Conservation (phyloP, 352 stramenopile species). For the Pythium chondricola region DNA sequence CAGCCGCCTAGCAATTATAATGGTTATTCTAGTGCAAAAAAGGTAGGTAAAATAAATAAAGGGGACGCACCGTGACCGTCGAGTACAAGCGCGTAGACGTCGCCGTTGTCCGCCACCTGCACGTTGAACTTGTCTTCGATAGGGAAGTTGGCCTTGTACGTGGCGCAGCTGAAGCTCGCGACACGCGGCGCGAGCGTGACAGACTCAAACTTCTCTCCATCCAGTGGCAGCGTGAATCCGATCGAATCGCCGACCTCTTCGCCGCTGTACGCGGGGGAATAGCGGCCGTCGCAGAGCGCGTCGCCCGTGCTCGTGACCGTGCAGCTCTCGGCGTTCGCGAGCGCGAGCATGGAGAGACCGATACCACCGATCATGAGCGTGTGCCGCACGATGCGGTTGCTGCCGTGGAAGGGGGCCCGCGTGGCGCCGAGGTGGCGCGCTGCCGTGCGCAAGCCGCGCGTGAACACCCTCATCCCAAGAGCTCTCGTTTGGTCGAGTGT, state of each 20-base stretch:
- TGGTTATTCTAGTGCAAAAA: no score
- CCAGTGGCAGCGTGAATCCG: conserved; percentile 17
- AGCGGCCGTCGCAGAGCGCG: conserved; percentile 21
- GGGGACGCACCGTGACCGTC: conserved; percentile 86
- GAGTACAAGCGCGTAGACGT: conserved; percentile 84
- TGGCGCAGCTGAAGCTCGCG: conserved; percentile 18
- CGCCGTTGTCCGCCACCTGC: conserved; percentile 51
- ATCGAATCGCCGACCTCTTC: conserved; percentile 16
- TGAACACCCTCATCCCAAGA: conserved; percentile 12
- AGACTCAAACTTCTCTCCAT: conserved; percentile 12
- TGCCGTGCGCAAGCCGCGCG: not conserved
- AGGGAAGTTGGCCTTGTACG: conserved; percentile 60
- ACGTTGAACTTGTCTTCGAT: conserved; percentile 86
- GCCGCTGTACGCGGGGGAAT: conserved; percentile 18
- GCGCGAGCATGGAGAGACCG: conserved; percentile 22
- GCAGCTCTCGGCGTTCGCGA: conserved; percentile 15
- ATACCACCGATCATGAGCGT: conserved; percentile 21
- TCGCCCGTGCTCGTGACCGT: conserved; percentile 5
- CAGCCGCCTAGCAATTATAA: conserved; percentile 68
- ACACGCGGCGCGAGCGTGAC: conserved; percentile 2
- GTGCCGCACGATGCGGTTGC: conserved; percentile 6
- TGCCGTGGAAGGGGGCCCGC: not conserved
- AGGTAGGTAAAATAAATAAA: no score
- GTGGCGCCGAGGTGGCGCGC: not conserved
- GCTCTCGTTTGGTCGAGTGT: not conserved